Evolutionary conservation across 345 rosid species (phyloP), one percentile per base, ranked within the genome.

Genomic region (Theobroma cacao): DNA sequence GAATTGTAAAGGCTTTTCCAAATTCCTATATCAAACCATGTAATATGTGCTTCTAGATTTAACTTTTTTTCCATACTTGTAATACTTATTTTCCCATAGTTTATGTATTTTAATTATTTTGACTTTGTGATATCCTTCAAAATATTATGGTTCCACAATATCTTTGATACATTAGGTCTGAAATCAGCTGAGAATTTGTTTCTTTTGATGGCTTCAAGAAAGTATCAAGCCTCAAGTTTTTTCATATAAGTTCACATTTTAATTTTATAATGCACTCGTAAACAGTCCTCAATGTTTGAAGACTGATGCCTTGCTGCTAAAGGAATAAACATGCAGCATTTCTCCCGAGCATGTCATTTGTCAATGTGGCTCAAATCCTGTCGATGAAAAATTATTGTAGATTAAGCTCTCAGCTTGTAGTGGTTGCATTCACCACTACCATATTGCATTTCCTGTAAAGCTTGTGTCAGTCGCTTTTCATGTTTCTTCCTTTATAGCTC

Each of bases 401-500:
- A 7, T 17, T 30, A 26, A 28, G 65, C 65, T 30, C 8, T 6
- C 22, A 6, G 22, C 22, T 33, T 33, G 66, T 61, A 14, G 38
- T 31, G 38, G 12, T 62, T 65, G 78, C 65, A 62, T 67, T 7
- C 55, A 22, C 30, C 3, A 24, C 73, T 22, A 41, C 15, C 12
- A 7, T 63, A 38, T 65, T 65, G 3, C 50, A n/a, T 3, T 48
- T 28, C 74, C 59, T 70, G 74, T 24, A 72, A 72, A 61, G 55
- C 26, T 53, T 36, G 72, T 56, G 33, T 28, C 47, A n/a, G 36
- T 72, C 30, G 26, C 31, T 34, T 72, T 72, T n/a, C 28, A 48
- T 20, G 33, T 67, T 75, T 80, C 30, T 28, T 82, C 55, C 26
- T 77, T 72, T 64, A 18, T 75, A 9, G 53, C 50, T 63, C 72